These are phyloP conservation scores for Petunia axillaris DNA, from an alignment of 257 asterid species.

Conservation along the genomic window DNA sequence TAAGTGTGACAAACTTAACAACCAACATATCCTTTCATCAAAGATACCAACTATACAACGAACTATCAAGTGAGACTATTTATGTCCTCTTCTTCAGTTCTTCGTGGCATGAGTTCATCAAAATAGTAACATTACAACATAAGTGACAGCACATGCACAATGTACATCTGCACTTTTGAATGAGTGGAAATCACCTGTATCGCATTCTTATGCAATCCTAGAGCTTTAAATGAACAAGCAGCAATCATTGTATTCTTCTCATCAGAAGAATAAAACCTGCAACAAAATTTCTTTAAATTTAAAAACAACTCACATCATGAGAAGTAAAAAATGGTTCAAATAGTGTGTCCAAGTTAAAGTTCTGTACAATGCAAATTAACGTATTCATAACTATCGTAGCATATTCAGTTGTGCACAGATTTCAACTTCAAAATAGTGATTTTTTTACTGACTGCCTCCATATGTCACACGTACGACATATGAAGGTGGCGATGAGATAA, in stretches of 20 bases:
- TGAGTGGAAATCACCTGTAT: background rate
- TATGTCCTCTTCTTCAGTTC: background rate
- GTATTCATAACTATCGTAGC: background rate
- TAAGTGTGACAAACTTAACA: background rate
- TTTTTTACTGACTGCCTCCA: background rate
- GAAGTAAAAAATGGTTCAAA: background rate
- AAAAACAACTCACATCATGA: background rate
- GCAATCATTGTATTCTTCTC: background rate
- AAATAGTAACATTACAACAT: too few relatives aligned
- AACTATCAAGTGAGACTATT: background rate
- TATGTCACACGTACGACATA: background rate
- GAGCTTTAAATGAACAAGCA: slow-evolving; percentile 7
- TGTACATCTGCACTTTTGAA: background rate
- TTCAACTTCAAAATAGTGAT: background rate
- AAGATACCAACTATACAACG: background rate
- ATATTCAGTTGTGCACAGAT: background rate
- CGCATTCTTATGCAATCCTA: slow-evolving; percentile 14
- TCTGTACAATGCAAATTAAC: background rate
- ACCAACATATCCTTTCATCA: background rate
- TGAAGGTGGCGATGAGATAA: too few relatives aligned
- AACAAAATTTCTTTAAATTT: too few relatives aligned
- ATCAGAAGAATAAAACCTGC: background rate
- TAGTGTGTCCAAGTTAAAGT: too few relatives aligned
- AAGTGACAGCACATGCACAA: background rate
- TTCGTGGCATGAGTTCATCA: background rate